These are phyloP conservation scores for Kalmanozyma brasiliensis DNA, from an alignment of 1,284 basidiomycete species.

Conservation along the genomic window DNA sequence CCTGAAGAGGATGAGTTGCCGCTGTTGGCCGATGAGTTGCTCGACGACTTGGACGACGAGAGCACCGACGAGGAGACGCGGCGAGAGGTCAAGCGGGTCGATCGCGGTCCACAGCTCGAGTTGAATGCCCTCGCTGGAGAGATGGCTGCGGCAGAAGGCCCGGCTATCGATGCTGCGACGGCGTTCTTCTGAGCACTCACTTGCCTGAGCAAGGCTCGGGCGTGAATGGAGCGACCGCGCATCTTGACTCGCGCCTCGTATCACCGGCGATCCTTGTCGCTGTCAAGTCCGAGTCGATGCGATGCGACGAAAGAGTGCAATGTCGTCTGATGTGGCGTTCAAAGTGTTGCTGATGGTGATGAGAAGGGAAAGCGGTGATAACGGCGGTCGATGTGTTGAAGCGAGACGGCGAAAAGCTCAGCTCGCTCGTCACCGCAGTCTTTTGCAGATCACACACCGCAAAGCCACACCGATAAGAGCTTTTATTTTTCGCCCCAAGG, in stretches of 20 bases:
- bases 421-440: background rate
- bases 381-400: background rate
- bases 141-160: conserved; percentile 12
- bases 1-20: conserved; percentile 25
- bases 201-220: conserved; percentile 41
- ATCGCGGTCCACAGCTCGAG: conserved; percentile 37
- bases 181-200: conserved; percentile 15
- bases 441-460: conserved; percentile 2
- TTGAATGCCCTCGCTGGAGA: conserved; percentile 25
- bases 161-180: conserved; percentile 21
- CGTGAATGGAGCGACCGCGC: conserved; percentile 48
- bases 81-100: conserved; percentile 25
- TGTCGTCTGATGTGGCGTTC: too few species aligned
- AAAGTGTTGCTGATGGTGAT: conserved; percentile 4
- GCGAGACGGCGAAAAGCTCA: too few species aligned
- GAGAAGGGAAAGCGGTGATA: background rate
- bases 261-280: too few species aligned
- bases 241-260: conserved; percentile 25
- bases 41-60: conserved; percentile 38
- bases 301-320: background rate
- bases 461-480: conserved; percentile 8
- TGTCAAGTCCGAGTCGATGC: background rate
- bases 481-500: background rate
- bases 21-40: conserved; percentile 25
- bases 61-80: conserved; percentile 32